Percentiles rank a stretch among this genome's conserved stretches.
These are phyloP conservation scores for Candida multigemmis DNA, from an alignment of 805 yeast genomes.

Conservation along the genomic window DNA sequence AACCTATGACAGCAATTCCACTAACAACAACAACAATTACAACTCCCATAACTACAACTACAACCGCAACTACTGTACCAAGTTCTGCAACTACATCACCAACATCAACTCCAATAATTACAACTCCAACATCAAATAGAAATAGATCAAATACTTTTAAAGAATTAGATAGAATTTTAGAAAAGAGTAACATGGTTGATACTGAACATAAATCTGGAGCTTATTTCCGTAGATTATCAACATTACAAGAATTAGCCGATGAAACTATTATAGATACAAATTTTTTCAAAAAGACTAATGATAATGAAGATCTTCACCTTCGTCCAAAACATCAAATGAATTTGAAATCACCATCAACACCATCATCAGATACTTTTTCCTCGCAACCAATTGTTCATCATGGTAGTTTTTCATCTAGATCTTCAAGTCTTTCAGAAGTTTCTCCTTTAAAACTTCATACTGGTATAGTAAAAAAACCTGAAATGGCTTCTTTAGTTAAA, in stretches of 20 bases:
- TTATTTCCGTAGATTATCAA: slow-evolving; percentile 56
- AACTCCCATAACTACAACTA: slow-evolving; percentile 6
- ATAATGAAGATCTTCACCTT: no score
- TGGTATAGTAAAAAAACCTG: slow-evolving; percentile 5
- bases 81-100: slow-evolving; percentile 7
- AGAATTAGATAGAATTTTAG: slow-evolving; percentile 26
- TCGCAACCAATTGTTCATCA: no score
- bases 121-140: slow-evolving; percentile 10
- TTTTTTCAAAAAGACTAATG: no score
- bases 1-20: slow-evolving; percentile 5
- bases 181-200: slow-evolving; percentile 27
- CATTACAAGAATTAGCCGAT: slow-evolving; percentile 43
- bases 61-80: slow-evolving; percentile 6
- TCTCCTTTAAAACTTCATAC: slow-evolving; percentile 5
- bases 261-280: no score
- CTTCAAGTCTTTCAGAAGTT: slow-evolving; percentile 1
- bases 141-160: slow-evolving; percentile 26
- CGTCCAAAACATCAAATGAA: no score
- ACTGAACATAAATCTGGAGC: slow-evolving; percentile 49
- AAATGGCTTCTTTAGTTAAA: slow-evolving; percentile 19
- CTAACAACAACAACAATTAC: slow-evolving; percentile 9
- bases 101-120: slow-evolving; percentile 8
- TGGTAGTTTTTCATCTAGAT: no score
- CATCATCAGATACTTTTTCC: no score
- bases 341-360: no score